Base-by-base conservation (phyloP, 805 yeast species). In the Debaryomyces prosopidis region DNA sequence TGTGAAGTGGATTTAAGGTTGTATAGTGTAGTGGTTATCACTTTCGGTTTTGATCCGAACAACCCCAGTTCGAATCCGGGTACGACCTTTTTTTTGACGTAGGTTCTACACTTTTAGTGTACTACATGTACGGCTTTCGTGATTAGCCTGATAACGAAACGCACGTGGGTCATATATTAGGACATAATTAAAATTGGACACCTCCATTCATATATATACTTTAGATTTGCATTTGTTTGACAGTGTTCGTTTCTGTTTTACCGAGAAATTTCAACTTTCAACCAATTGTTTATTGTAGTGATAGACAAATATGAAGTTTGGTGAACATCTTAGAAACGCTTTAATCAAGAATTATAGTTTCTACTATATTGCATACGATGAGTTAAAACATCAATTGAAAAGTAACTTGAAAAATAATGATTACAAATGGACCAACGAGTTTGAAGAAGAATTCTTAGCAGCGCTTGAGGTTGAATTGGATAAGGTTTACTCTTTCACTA, bases 321-420 rank as follows among this genome's bases (percentile, higher is more conserved):
- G 99, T 27, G 96, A 91, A 66, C 96, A 89, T 59, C 78, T 92
- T 57, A 84, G 89, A 63, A 84, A 87, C 54, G 87, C 96, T 44
- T 82, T 92, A 51, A 91, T 91, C 66, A 86, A 88, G 66, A 94
- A 89, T 66, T 91, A 91, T 69, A 81, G 85, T 54, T 89, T 86
- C 72, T 94, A 94, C 69, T 94, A 94, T 65, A 84, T 92, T 55
- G 79, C 89, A 42, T 92, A 92, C 61, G 97, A 92, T 69, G 96
- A 89, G 62, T 77, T 92, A 63, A 92, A 92, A 69, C 82, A 85
- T 54, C 85, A 82, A 52, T 71, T 94, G 60, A 86, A 89, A 59
- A 81, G 82, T 51, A 85, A 85, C 17, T 69, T 87, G 47, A 77
- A 79, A 49, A 76, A 72, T 54, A 78, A 81, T 55, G 76, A 76